phyloP scores from a whole-genome alignment of 2,329 filamentous ascomycete species.

The Colletotrichum phormii region DNA sequence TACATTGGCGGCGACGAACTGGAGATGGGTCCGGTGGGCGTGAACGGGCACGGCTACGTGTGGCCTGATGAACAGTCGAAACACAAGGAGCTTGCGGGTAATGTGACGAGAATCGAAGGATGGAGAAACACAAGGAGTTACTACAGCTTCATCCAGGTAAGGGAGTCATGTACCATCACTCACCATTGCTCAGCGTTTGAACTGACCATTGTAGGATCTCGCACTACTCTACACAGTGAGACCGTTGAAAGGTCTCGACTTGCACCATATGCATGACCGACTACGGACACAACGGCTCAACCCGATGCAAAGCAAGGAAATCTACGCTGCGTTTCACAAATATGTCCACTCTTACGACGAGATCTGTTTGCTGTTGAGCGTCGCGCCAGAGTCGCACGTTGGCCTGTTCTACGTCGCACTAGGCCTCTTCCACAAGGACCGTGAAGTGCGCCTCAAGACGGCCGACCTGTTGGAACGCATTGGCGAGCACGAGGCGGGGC shows the following conservation, averaged over 20 bases:
- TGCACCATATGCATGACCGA: slow-evolving; percentile 93
- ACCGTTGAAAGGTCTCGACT: slow-evolving; percentile 83
- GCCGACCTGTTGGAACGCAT: slow-evolving; percentile 86
- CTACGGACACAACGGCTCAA: slow-evolving; percentile 84
- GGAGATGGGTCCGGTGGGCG: slow-evolving; percentile 66
- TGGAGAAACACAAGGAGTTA: slow-evolving; percentile 97
- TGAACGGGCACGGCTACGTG: slow-evolving; percentile 91
- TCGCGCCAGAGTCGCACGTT: slow-evolving; percentile 86
- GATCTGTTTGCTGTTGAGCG: slow-evolving; percentile 84
- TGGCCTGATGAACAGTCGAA: slow-evolving; percentile 88
- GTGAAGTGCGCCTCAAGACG: slow-evolving; percentile 80
- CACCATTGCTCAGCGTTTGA: background rate
- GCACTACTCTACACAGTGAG: slow-evolving; percentile 72
- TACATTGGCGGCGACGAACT: slow-evolving; percentile 84
- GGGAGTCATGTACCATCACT: slow-evolving; percentile 33
- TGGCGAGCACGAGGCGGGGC: slow-evolving; percentile 86
- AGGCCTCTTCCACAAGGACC: slow-evolving; percentile 90
- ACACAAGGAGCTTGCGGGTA: slow-evolving; percentile 88
- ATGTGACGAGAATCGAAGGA: slow-evolving; percentile 92
- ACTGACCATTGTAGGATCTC: slow-evolving; percentile 63
- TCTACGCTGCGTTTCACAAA: slow-evolving; percentile 84
- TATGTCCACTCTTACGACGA: slow-evolving; percentile 85
- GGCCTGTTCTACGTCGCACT: slow-evolving; percentile 92
- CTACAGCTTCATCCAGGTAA: slow-evolving; percentile 90
- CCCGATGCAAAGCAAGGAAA: slow-evolving; percentile 80